phyloP scores from a whole-genome alignment of 164 flowering plant genomes.

The Liriodendron chinense region DNA sequence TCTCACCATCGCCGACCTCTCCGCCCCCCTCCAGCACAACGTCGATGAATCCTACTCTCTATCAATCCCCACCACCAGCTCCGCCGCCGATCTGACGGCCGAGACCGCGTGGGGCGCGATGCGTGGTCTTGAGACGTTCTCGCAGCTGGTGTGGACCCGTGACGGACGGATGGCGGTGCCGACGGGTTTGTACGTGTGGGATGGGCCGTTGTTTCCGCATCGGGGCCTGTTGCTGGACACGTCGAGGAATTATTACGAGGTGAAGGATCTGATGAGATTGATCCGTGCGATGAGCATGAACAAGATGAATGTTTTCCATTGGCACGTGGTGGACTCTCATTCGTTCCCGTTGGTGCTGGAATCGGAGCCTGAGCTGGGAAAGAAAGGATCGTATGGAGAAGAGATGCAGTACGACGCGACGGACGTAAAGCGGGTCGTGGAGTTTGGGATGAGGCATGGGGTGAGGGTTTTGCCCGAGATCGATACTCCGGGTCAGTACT shows the following conservation, averaged over 20 bases:
- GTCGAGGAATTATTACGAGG: constrained; percentile 62
- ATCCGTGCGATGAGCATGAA: constrained; percentile 69
- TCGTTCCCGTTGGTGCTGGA: constrained; percentile 80
- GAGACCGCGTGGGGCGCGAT: constrained; percentile 82
- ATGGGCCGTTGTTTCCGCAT: constrained; percentile 63
- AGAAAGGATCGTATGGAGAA: constrained; percentile 62
- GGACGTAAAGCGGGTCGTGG: constrained; percentile 63
- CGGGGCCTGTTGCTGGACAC: constrained; percentile 88
- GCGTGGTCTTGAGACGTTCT: constrained; percentile 87
- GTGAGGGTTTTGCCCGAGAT: constrained; percentile 88
- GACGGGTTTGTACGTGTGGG: constrained; percentile 47
- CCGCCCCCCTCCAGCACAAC: constrained; percentile 50
- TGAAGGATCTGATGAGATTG: constrained; percentile 61
- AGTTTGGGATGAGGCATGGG: constrained; percentile 67
- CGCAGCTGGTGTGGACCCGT: constrained; percentile 68
- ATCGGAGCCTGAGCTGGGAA: constrained; percentile 70
- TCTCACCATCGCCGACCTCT: constrained; percentile 35
- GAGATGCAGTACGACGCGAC: constrained; percentile 57
- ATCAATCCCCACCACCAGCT: constrained; percentile 29
- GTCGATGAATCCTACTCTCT: constrained; percentile 63
- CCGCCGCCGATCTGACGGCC: constrained; percentile 42
- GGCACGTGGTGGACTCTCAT: constrained; percentile 93
- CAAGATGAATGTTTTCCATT: constrained; percentile 87
- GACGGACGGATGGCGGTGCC: constrained; percentile 31
- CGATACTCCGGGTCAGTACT: constrained; percentile 68